Conservation (phyloP, 2,329 filamentous ascomycete genomes). For the Diplodia intermedia region DNA sequence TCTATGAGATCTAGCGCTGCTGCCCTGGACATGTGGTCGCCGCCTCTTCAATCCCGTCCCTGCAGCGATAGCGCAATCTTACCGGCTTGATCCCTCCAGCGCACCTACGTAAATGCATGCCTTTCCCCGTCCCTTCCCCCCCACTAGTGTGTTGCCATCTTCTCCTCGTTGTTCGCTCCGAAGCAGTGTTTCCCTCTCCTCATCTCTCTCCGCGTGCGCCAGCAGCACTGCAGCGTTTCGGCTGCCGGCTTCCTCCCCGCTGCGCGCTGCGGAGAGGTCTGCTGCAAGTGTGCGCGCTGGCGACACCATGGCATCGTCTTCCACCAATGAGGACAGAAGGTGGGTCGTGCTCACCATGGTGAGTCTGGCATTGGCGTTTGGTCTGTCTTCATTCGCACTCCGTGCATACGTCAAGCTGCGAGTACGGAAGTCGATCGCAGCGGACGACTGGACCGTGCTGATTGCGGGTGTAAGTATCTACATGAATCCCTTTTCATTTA, state of each 20-base stretch:
- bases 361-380: slow-evolving; percentile 15
- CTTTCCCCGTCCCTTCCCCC: not conserved
- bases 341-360: slow-evolving; percentile 23
- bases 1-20: not conserved
- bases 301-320: slow-evolving; percentile 11
- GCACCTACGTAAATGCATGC: slow-evolving; percentile 3
- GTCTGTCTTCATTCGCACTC: slow-evolving; percentile 11
- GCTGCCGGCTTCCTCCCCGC: not conserved
- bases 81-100: slow-evolving; percentile 15
- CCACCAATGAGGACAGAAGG: slow-evolving; percentile 14
- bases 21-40: not conserved
- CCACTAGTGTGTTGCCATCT: no score
- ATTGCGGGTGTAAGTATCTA: slow-evolving; percentile 3
- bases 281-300: not conserved
- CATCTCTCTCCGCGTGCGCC: no score
- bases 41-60: not conserved
- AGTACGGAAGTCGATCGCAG: not conserved
- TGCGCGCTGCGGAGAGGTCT: not conserved
- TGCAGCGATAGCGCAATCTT: not conserved
- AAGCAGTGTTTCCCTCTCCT: not conserved
- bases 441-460: slow-evolving; percentile 25
- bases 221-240: slow-evolving; percentile 3
- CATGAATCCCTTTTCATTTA: not conserved
- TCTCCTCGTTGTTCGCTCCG: not conserved
- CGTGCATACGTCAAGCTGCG: slow-evolving; percentile 15